Evolutionary conservation across 2,329 filamentous ascomycete genomes (phyloP).

Genomic region (Penicillium thymicola): DNA sequence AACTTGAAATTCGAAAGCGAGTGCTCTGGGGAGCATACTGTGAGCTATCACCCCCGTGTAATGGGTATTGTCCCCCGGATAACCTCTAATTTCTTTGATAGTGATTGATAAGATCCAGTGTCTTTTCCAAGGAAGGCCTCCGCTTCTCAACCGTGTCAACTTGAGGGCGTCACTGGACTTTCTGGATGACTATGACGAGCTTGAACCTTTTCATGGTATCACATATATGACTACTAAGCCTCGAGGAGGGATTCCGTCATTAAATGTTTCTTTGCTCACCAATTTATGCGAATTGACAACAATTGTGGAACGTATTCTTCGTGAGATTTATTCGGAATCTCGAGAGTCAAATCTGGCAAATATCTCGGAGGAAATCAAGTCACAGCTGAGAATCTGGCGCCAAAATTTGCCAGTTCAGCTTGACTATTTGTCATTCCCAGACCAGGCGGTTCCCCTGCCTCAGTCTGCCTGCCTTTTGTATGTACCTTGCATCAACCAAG

Average conservation of each 20-base stretch:
- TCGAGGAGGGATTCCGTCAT: conserved; percentile 12
- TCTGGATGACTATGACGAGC: conserved; percentile 38
- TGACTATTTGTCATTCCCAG: conserved; percentile 21
- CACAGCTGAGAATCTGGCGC: conserved; percentile 24
- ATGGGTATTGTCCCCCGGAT: not conserved
- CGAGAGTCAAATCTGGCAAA: conserved; percentile 13
- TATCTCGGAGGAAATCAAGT: conserved; percentile 22
- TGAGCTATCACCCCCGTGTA: not conserved
- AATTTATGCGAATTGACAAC: conserved; percentile 34
- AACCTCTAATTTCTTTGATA: not conserved
- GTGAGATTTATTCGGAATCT: conserved; percentile 30
- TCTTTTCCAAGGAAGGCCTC: conserved; percentile 53
- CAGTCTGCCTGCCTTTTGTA: conserved; percentile 24
- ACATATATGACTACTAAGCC: conserved; percentile 25
- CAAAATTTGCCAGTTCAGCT: conserved; percentile 22
- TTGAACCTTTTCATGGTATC: conserved; percentile 50
- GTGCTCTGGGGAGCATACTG: conserved; percentile 48
- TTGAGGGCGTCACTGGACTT: conserved; percentile 45
- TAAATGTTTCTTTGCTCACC: conserved; percentile 25
- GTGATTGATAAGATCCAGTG: conserved; percentile 53
- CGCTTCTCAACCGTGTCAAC: conserved; percentile 44
- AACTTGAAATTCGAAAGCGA: conserved; percentile 45
- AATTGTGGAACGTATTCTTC: conserved; percentile 36
- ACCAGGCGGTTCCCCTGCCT: conserved; percentile 20
- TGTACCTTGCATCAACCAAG: not conserved